phyloP scores from a whole-genome alignment of 108 stramenopile genomes.

The Pelagomonas calceolata region DNA sequence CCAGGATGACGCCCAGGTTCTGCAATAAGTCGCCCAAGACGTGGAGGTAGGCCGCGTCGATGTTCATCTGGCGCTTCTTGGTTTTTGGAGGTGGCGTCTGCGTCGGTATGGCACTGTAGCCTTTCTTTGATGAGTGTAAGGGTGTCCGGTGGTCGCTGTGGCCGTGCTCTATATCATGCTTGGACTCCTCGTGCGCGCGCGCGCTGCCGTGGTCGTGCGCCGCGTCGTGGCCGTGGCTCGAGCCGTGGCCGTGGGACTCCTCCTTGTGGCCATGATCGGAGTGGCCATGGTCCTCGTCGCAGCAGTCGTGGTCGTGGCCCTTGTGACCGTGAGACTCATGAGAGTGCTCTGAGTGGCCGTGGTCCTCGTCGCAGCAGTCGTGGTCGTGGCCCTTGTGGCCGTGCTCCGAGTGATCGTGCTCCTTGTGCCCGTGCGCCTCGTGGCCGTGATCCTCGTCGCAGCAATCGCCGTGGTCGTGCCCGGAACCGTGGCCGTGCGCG shows the following conservation, averaged over 20 bases:
- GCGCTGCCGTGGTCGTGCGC: constrained; percentile 18
- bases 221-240: constrained; percentile 22
- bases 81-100: neutral
- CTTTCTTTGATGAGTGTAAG: neutral
- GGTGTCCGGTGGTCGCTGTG: neutral
- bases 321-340: too few species aligned
- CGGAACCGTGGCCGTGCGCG: constrained; percentile 38
- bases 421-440: constrained; percentile 20
- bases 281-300: constrained; percentile 6
- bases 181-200: neutral
- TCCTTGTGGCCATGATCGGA: neutral
- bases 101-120: neutral
- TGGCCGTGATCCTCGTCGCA: constrained; percentile 24
- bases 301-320: constrained; percentile 4
- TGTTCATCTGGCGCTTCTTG: constrained; percentile 58
- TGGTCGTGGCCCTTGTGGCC: constrained; percentile 10
- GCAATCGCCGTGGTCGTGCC: neutral
- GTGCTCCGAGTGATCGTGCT: constrained; percentile 1
- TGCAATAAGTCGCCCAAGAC: constrained; percentile 85
- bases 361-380: neutral
- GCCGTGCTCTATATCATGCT: neutral
- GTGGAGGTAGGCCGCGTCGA: constrained; percentile 84
- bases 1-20: constrained; percentile 74
- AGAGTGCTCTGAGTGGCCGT: constrained; percentile 11
- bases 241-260: constrained; percentile 31